Percentiles rank a stretch among this genome's conserved stretches.
phyloP scores from a whole-genome alignment of 495 filamentous ascomycete species.

The Hypoxylon fuscum region DNA sequence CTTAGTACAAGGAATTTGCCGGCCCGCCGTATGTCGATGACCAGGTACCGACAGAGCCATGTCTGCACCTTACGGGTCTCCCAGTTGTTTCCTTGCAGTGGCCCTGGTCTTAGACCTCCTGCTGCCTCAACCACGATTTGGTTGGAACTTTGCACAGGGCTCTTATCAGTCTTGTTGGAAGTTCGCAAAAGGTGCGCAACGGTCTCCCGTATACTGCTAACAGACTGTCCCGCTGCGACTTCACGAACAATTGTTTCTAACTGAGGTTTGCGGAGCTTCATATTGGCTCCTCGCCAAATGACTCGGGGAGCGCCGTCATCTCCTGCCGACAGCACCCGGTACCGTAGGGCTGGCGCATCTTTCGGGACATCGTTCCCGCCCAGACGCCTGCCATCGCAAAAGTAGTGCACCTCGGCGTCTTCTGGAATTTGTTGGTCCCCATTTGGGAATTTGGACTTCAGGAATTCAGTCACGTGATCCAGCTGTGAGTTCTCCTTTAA shows the following conservation, averaged over 20 bases:
- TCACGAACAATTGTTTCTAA: slow-evolving; percentile 16
- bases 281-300: slow-evolving; percentile 6
- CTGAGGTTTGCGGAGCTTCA: slow-evolving; percentile 20
- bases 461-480: background rate
- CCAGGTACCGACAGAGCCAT: slow-evolving; percentile 50
- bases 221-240: slow-evolving; percentile 14
- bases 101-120: slow-evolving; percentile 43
- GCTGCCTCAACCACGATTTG: slow-evolving; percentile 43
- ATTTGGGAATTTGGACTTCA: slow-evolving; percentile 19
- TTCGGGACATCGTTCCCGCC: slow-evolving; percentile 19
- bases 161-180: background rate
- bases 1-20: slow-evolving; percentile 40
- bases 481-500: slow-evolving; percentile 17
- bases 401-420: slow-evolving; percentile 31
- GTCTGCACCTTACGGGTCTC: slow-evolving; percentile 35
- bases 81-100: slow-evolving; percentile 48
- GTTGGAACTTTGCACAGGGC: slow-evolving; percentile 25
- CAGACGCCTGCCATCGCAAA: slow-evolving; percentile 11
- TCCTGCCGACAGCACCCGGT: slow-evolving; percentile 17
- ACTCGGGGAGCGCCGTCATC: slow-evolving; percentile 26
- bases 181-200: slow-evolving; percentile 13
- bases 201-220: slow-evolving; percentile 30
- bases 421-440: slow-evolving; percentile 10
- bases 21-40: slow-evolving; percentile 31
- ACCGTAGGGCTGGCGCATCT: slow-evolving; percentile 3